A percentile compares a stretch with the other conserved stretches of the same genome.
Evolutionary conservation across 148 eudicot species (phyloP).

Genomic region (Nepenthes mirabilis): DNA sequence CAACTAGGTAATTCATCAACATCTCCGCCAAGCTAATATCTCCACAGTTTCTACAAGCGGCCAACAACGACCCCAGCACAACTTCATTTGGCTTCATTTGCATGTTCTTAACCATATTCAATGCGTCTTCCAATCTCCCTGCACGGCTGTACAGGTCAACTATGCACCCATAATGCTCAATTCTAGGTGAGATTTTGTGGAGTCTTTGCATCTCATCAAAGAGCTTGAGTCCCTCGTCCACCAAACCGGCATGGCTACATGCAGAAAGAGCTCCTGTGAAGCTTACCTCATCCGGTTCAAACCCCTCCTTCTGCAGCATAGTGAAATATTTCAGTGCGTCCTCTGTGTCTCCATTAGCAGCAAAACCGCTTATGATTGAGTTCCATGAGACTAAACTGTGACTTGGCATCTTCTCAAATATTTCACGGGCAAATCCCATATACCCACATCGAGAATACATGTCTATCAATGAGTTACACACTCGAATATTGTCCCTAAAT

Average conservation of each 20-base stretch:
- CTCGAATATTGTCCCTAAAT: conserved; percentile 20
- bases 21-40: conserved; percentile 38
- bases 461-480: conserved; percentile 47
- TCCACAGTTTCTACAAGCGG: conserved; percentile 35
- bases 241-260: conserved; percentile 58
- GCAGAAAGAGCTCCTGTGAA: conserved; percentile 55
- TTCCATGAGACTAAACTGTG: conserved; percentile 55
- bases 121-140: conserved; percentile 37
- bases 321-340: conserved; percentile 30
- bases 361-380: conserved; percentile 47
- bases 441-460: conserved; percentile 67
- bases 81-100: conserved; percentile 45
- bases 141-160: conserved; percentile 56
- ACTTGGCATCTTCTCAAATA: conserved; percentile 31
- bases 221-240: conserved; percentile 29
- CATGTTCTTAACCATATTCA: conserved; percentile 32
- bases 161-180: conserved; percentile 62
- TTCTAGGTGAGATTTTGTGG: conserved; percentile 31
- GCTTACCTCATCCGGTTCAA: conserved; percentile 46
- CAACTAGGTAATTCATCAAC: conserved; percentile 23
- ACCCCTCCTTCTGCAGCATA: conserved; percentile 30
- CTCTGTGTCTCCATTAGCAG: conserved; percentile 35
- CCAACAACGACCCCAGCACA: conserved; percentile 38
- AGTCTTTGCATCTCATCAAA: conserved; percentile 30
- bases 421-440: conserved; percentile 36